phyloP scores from a whole-genome alignment of 176 grass and related monocot genomes.

The Tuctoria greenei region DNA sequence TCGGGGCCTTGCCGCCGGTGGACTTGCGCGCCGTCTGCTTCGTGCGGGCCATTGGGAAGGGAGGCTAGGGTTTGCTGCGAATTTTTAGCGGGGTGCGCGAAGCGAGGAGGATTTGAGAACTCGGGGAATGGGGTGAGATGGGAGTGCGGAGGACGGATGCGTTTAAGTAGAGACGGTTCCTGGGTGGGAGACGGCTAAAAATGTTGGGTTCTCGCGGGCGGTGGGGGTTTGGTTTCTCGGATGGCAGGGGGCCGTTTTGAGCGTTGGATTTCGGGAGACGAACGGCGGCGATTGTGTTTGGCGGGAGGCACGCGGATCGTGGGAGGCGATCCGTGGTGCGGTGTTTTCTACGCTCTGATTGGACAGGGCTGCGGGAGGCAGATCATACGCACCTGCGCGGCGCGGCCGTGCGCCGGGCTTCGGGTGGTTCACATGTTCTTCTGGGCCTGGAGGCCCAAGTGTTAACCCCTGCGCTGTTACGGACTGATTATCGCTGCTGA shows the following conservation, averaged over 20 bases:
- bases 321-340: conserved; percentile 21
- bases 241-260: neutral
- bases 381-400: neutral
- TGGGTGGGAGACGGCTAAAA: conserved; percentile 14
- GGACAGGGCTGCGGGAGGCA: neutral
- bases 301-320: conserved; percentile 27
- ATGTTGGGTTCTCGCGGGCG: neutral
- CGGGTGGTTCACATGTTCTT: neutral
- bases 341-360: conserved; percentile 7
- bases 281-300: neutral
- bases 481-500: too few relatives aligned
- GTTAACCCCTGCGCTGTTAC: neutral
- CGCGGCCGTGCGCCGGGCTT: neutral
- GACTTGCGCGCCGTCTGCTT: conserved; percentile 75
- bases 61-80: neutral
- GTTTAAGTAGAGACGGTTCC: conserved; percentile 22
- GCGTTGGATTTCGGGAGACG: neutral
- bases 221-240: neutral
- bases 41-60: conserved; percentile 52
- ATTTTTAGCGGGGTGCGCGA: neutral
- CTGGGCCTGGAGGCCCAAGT: neutral
- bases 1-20: conserved; percentile 63
- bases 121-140: neutral
- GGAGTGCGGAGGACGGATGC: fast-evolving
- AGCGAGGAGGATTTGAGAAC: neutral